Base-by-base conservation (phyloP, 805 yeast species). In the Kluyveromyces nonfermentans region DNA sequence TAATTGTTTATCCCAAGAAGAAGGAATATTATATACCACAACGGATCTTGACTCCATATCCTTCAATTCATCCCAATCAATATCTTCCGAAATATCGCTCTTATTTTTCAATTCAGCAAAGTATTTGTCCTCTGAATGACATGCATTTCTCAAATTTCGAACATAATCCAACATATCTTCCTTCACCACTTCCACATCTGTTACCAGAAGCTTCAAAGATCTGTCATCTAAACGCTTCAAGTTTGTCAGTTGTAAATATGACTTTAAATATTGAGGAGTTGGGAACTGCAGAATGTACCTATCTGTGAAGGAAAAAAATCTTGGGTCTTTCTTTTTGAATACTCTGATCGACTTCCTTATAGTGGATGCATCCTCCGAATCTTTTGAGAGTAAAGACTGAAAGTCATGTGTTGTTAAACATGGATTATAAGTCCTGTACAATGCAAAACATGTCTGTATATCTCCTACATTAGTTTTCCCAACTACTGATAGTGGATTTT, bases 21-120 rank as follows among this genome's bases (percentile, higher is more conserved):
- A 38, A 9, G 64, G 65, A 34, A 59, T 37, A 47, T 60, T 57
- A 64, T 64, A 60, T 4, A 59, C 50, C 18, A 60, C 32, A 8
- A 54, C 48, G 8, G 62, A 56, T 16, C 18, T 38, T n/a, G 19
- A 3, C 28, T 38, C 41, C 18, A 38, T 14, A 17, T 15, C 31
- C n/a, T 28, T 7, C 8, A 38, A 12, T 8, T 21, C 22, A 9
- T 20, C 28, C 41, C 41, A 38, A 17, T 38, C 31, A 16, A 38
- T 34, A 19, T 17, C 34, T 18, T 36, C 33, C 5, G 32, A 25
- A 20, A 15, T 21, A 21, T 43, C 43, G 18, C 30, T 41, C 16
- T 35, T 22, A 14, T 42, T 32, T 12, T 16, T 31, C 5, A 22
- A n/a, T 16, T 40, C 33, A 20, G 8, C 25, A 4, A 20, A 10